phyloP scores from a whole-genome alignment of 2,329 filamentous ascomycete genomes.

The Xylaria arbuscula region DNA sequence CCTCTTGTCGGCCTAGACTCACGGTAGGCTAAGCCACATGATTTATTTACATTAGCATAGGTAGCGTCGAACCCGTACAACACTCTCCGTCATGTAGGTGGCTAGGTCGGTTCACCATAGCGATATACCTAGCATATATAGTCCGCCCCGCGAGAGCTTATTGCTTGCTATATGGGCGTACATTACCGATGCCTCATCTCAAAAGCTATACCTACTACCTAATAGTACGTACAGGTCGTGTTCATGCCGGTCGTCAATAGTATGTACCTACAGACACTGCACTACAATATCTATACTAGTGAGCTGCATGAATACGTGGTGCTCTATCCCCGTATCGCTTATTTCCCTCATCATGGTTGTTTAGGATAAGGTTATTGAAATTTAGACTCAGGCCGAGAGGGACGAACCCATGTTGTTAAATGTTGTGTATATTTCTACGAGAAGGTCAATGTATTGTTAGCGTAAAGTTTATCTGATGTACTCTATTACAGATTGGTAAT shows the following conservation, averaged over 20 bases:
- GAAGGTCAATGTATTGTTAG: not conserved
- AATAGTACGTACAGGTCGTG: not conserved
- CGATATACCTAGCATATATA: constrained; percentile 1
- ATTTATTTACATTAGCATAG: not conserved
- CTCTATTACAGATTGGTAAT: not conserved
- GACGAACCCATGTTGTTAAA: not conserved
- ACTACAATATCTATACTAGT: constrained; percentile 9
- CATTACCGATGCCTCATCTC: constrained; percentile 19
- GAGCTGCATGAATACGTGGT: constrained; percentile 39
- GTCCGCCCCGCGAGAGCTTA: constrained; percentile 12
- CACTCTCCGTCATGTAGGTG: constrained; percentile 6
- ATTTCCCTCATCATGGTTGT: constrained; percentile 14
- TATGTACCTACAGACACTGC: not conserved
- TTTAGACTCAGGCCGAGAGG: not conserved
- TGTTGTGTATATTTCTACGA: too few relatives aligned
- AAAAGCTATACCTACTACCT: constrained; percentile 1
- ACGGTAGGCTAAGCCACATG: constrained; percentile 15
- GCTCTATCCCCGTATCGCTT: constrained; percentile 35
- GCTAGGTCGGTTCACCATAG: not conserved
- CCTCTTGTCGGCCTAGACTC: not conserved
- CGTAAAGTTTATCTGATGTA: constrained; percentile 13
- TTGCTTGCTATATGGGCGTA: constrained; percentile 12
- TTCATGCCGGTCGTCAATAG: constrained; percentile 29
- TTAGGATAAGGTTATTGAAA: constrained; percentile 2
- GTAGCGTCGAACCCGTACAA: not conserved